phyloP scores from a whole-genome alignment of 176 grass and related monocot species.

The Chloris gayana region DNA sequence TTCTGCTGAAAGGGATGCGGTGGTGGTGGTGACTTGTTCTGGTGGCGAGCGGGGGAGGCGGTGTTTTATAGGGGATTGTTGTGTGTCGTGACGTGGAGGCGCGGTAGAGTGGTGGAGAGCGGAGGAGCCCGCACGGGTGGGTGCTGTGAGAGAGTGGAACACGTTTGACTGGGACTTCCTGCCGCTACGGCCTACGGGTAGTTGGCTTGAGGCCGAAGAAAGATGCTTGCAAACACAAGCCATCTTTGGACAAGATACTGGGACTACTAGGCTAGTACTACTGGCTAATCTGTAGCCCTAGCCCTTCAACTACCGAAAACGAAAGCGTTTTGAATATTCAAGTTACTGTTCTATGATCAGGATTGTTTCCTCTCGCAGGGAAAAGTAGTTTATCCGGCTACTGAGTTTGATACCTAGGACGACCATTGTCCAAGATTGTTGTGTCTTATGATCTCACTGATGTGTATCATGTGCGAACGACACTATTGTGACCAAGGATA shows the following conservation, averaged over 20 bases:
- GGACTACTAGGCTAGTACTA: background rate
- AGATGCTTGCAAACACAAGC: slow-evolving; percentile 35
- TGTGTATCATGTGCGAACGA: background rate
- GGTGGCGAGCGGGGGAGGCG: background rate
- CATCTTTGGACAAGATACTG: slow-evolving; percentile 32
- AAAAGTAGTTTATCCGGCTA: background rate
- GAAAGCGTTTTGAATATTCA: background rate
- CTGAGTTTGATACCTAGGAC: background rate
- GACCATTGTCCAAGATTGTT: background rate
- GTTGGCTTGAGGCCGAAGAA: slow-evolving; percentile 41
- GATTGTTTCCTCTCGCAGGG: background rate
- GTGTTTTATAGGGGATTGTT: slow-evolving; percentile 44
- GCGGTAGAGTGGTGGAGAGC: background rate
- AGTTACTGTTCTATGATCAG: background rate
- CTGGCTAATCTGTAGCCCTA: background rate
- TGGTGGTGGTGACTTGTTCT: background rate
- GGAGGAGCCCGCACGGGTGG: slow-evolving; percentile 47
- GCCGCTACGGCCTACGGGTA: background rate
- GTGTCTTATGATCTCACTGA: background rate
- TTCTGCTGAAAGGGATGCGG: no score
- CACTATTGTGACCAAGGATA: background rate
- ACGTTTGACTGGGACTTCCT: slow-evolving; percentile 17
- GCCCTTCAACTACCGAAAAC: background rate
- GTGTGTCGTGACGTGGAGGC: slow-evolving; percentile 15
- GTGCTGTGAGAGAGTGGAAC: slow-evolving; percentile 7